A percentile compares a stretch with the other conserved stretches of the same genome.
Evolutionary conservation across 768 basidiomycete genomes (phyloP).

Genomic region (Boletus rufocinnamomeus): DNA sequence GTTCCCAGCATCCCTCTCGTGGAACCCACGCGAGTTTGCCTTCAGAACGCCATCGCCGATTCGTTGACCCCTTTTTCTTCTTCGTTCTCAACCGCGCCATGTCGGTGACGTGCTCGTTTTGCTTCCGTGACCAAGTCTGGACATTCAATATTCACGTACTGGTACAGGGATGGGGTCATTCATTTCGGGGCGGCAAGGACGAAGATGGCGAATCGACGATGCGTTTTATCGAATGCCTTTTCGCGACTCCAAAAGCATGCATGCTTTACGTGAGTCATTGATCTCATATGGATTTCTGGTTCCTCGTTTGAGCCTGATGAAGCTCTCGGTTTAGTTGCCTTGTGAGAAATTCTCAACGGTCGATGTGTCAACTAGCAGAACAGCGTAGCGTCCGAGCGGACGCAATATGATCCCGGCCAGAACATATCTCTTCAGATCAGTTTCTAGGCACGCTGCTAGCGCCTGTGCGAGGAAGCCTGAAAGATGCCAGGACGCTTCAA

Average conservation of each 20-base stretch:
- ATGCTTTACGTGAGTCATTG: constrained; percentile 2
- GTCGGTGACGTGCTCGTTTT: neutral
- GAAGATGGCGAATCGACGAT: neutral
- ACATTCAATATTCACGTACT: neutral
- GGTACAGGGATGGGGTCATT: neutral
- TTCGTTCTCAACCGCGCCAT: neutral
- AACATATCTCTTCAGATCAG: neutral
- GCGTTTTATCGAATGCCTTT: neutral
- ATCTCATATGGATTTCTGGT: neutral
- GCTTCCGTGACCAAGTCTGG: neutral
- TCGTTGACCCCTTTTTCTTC: constrained; percentile 1
- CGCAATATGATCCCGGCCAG: neutral
- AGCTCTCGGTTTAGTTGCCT: neutral
- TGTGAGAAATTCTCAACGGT: neutral
- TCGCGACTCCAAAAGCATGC: constrained; percentile 1
- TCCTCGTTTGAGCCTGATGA: neutral
- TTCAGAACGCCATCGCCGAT: neutral
- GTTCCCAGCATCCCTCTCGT: neutral
- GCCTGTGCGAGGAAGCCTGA: neutral
- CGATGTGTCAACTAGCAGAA: neutral
- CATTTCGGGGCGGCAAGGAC: neutral
- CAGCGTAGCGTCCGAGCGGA: neutral
- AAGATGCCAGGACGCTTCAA: neutral
- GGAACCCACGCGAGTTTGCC: neutral
- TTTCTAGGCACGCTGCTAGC: neutral